Evolutionary conservation across 192 early-diverging fungal species (phyloP), one percentile per base, ranked within the genome.

Genomic region (Coemansia umbellata): DNA sequence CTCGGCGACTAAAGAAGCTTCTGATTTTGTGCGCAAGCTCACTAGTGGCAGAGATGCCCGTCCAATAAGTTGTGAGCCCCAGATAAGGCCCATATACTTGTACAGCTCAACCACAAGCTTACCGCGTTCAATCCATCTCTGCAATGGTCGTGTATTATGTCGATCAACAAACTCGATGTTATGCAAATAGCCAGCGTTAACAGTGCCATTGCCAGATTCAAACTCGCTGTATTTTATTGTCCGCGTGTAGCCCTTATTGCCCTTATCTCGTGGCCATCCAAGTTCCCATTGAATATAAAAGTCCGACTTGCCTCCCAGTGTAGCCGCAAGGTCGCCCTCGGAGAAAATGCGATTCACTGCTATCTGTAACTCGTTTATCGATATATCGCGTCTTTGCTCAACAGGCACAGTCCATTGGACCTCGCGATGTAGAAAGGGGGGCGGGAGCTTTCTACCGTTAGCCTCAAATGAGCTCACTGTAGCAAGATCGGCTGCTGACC

Each of bases 1-100:
- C 41, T 66, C 63, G 8, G 67, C 50, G 15, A 66, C 19, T 11
- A 35, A 47, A 15, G 71, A 48, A 4, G 37, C 63, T 37, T 74
- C 71, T 6, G 71, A 42, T 18, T 40, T 52, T 23, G 53, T 48
- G 59, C 71, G 71, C 47, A 74, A 52, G 0, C 21, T 64, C 35
- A 64, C 50, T 26, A 74, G 63, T 55, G 71, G 71, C 55, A 74
- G n/a, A 26, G 53, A 43, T 3, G 55, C 71, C 11, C 64, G 28
- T 21, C 64, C 71, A 41, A 74, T 45, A n/a, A 74, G 64, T 60
- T 63, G 71, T 31, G 71, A 67, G 19, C 71, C 71, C 71, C 71
- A 74, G 7, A 74, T 40, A 17, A 74, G 42, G 26, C 71, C 71
- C 53, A 47, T 43, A 49, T 74, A 74, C 55, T 67, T 66, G 64